Base-by-base conservation (phyloP, 2,329 filamentous ascomycete genomes). In the Nannizziopsis arthrosporioides region DNA sequence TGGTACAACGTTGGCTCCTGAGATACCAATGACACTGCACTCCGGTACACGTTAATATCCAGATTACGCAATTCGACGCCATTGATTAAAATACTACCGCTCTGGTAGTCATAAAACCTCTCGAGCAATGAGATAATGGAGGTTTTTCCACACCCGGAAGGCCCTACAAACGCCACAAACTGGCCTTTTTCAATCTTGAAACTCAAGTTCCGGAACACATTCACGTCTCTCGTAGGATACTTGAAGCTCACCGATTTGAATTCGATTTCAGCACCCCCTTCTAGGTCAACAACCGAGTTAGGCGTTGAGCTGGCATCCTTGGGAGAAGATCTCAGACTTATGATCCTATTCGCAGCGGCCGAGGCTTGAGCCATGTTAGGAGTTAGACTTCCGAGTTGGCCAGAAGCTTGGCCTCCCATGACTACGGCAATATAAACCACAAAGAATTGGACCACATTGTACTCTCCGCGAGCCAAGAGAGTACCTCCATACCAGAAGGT, bases 331-430 rank as follows among this genome's bases (percentile, higher is more conserved):
- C 63, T 58, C 14, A 62, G 51, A 10, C 54, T 54, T 17, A 68
- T 45, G 11, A 69, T 68, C 7, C 65, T 59, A 38, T 62, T 65
- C 2, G 61, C 61, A 3, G 68, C 65, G 2, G 63, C 59, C 0
- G 60, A 61, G 10, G 67, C 66, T 44, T 68, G 65, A 0, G 65
- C 64, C 31, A 69, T 60, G 47, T 55, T 84, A 5, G 80, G 78
- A 0, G 78, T 77, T 54, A 84, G 82, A 37, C 76, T 77, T 53
- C 87, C 77, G 48, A 80, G 78, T 52, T 82, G 75, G 0, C 81
- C 82, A 0, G 81, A 80, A 0, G 73, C 70, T 61, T 87, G 80
- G 5, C 78, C 79, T 1, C 81, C 81, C 42, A 55, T 76, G 22
- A 84, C 75, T 7, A 83, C 72, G 0, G 80, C 77, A 61, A 83